A percentile compares a stretch with the other conserved stretches of the same genome.
These are phyloP conservation scores for Neurospora sp. DNA, from an alignment of 495 filamentous ascomycete genomes.

Conservation along the genomic window DNA sequence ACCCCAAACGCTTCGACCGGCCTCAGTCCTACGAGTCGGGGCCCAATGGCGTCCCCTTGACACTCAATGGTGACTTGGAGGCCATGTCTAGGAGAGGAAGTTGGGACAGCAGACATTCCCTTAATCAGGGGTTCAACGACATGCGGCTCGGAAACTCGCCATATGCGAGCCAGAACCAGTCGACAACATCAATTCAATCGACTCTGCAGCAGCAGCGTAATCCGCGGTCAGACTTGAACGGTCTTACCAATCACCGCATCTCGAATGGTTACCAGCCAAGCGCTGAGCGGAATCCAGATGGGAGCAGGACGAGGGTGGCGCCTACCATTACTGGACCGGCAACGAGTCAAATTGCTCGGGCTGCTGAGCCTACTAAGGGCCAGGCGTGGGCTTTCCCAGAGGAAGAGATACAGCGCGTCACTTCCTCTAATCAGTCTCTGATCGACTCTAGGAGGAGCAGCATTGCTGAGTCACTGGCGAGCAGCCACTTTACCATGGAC, in stretches of 20 bases:
- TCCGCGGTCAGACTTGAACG: conserved; percentile 33
- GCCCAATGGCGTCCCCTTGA: conserved; percentile 19
- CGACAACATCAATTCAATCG: conserved; percentile 59
- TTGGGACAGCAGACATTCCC: conserved; percentile 52
- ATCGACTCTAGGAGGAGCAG: conserved; percentile 63
- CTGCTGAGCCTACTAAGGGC: conserved; percentile 70
- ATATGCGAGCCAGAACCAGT: conserved; percentile 67
- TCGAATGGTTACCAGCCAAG: conserved; percentile 54
- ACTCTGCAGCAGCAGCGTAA: conserved; percentile 42
- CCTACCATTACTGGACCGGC: conserved; percentile 70
- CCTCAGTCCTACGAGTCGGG: conserved; percentile 37
- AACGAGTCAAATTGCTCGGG: conserved; percentile 66
- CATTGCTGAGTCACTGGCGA: conserved; percentile 60
- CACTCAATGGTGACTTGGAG: conserved; percentile 16
- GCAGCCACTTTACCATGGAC: conserved; percentile 62
- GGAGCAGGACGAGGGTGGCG: conserved; percentile 49
- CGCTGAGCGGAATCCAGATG: conserved; percentile 42
- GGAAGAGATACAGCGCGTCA: conserved; percentile 48
- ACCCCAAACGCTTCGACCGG: conserved; percentile 30
- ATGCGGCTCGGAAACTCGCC: conserved; percentile 58
- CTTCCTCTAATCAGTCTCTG: conserved; percentile 42
- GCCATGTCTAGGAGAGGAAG: conserved; percentile 58
- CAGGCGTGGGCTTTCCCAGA: conserved; percentile 78
- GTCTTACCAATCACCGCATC: conserved; percentile 40
- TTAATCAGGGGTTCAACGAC: conserved; percentile 60